Evolutionary conservation across 176 grass and related monocot species (phyloP).

Genomic region (Tuctoria greenei): DNA sequence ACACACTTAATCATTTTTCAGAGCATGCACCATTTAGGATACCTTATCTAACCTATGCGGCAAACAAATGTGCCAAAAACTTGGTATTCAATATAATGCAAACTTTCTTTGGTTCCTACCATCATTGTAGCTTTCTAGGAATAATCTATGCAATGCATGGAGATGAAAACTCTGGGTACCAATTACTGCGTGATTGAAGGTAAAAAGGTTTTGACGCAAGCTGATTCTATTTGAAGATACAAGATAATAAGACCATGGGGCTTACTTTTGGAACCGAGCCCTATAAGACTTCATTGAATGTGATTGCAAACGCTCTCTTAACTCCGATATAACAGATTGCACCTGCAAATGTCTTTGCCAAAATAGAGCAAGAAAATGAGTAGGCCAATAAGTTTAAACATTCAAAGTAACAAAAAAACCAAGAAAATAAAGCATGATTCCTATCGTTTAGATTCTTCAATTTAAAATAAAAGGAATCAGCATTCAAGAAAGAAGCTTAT

Average conservation of each 20-base stretch:
- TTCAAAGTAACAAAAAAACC: constrained; percentile 13
- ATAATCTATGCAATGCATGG: neutral
- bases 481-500: constrained; percentile 48
- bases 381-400: constrained; percentile 36
- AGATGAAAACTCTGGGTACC: neutral
- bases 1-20: neutral
- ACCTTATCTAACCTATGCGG: neutral
- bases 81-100: neutral
- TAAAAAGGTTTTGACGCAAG: constrained; percentile 18
- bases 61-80: constrained; percentile 21
- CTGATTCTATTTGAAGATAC: constrained; percentile 12
- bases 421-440: constrained; percentile 24
- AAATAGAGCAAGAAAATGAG: constrained; percentile 66
- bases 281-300: constrained; percentile 96
- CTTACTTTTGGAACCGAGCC: constrained; percentile 96
- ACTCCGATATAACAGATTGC: constrained; percentile 82
- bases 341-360: constrained; percentile 97
- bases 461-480: neutral
- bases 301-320: constrained; percentile 89
- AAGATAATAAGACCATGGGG: constrained; percentile 18
- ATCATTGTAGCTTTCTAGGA: neutral
- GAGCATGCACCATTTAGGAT: neutral
- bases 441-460: neutral
- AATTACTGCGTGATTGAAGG: neutral
- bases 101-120: constrained; percentile 2